phyloP scores from a whole-genome alignment of 192 early-diverging fungal genomes.

The Mortierella alpina region DNA sequence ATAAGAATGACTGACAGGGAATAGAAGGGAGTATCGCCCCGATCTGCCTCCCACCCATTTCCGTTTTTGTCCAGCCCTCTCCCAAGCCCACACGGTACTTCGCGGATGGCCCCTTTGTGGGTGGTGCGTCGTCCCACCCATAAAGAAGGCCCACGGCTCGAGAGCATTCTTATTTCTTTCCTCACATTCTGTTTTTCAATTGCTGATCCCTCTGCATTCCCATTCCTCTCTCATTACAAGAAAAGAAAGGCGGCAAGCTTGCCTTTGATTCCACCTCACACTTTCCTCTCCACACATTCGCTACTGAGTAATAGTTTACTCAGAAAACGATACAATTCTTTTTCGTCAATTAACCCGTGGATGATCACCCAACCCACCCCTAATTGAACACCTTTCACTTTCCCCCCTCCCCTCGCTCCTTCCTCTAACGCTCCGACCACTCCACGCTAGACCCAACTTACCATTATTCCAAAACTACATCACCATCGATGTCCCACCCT shows the following conservation, averaged over 20 bases:
- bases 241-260: no score
- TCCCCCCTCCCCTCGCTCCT: not conserved
- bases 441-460: not conserved
- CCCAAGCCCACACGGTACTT: not conserved
- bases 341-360: no score
- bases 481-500: conserved; percentile 11
- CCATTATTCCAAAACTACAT: conserved; percentile 1
- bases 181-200: not conserved
- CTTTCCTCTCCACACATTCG: no score
- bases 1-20: not conserved
- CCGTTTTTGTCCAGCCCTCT: not conserved
- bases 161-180: not conserved
- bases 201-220: not conserved
- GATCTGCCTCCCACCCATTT: not conserved
- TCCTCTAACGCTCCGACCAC: not conserved
- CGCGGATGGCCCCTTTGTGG: conserved; percentile 6
- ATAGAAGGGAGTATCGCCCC: not conserved
- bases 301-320: no score
- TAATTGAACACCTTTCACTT: not conserved
- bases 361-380: not conserved
- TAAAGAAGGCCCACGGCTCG: not conserved
- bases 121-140: not conserved
- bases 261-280: no score
- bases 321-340: no score
- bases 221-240: not conserved